These are phyloP conservation scores for Calonectria fujianensis DNA, from an alignment of 2,329 filamentous ascomycete genomes.

Conservation along the genomic window DNA sequence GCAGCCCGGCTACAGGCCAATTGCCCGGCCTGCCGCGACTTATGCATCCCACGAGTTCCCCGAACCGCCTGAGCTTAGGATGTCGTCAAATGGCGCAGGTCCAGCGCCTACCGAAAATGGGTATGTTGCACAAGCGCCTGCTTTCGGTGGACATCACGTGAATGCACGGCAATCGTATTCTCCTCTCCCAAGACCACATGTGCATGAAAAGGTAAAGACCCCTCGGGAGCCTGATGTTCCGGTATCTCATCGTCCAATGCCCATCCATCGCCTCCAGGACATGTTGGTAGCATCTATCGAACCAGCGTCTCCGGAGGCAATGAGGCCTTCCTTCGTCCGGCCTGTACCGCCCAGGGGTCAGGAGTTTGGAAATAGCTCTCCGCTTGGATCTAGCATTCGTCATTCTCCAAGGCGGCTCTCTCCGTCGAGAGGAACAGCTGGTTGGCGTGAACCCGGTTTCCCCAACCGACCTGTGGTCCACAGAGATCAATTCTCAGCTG, in stretches of 20 bases:
- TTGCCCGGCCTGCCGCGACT: conserved; percentile 35
- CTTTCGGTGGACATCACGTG: conserved; percentile 46
- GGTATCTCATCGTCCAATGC: conserved; percentile 49
- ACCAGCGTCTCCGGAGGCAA: conserved; percentile 61
- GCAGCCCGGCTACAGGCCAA: conserved; percentile 36
- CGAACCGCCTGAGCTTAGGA: conserved; percentile 46
- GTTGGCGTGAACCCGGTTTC: conserved; percentile 46
- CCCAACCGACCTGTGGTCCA: conserved; percentile 41
- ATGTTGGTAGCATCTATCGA: conserved; percentile 69
- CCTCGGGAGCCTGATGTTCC: conserved; percentile 46
- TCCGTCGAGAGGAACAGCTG: conserved; percentile 43
- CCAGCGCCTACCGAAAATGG: conserved; percentile 54
- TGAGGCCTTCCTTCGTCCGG: conserved; percentile 61
- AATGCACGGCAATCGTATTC: conserved; percentile 47
- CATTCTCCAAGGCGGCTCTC: conserved; percentile 49
- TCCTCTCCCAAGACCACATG: conserved; percentile 42
- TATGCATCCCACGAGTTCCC: conserved; percentile 45
- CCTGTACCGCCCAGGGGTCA: conserved; percentile 56
- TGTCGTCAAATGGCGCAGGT: conserved; percentile 45
- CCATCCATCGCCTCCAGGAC: conserved; percentile 60
- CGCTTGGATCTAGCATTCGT: conserved; percentile 46
- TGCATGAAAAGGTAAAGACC: conserved; percentile 55
- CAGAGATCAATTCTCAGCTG: conserved; percentile 41
- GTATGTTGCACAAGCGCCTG: conserved; percentile 52
- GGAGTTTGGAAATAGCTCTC: conserved; percentile 47